phyloP scores from a whole-genome alignment of 140 eudicot species.

The Erigeron philadelphicus region DNA sequence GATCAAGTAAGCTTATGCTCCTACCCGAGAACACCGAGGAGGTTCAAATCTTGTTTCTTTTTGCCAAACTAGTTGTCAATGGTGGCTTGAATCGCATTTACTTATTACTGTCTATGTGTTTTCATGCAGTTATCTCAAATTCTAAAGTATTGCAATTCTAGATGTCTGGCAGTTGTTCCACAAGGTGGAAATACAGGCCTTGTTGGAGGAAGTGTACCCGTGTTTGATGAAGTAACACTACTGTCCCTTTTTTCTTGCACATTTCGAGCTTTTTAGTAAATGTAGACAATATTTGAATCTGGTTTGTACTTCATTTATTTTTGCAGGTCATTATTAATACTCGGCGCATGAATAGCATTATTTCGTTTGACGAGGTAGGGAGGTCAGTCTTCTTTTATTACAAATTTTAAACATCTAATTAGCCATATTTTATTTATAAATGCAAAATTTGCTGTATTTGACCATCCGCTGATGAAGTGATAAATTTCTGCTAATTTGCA shows the following conservation, averaged over 20 bases:
- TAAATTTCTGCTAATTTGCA: constrained; percentile 24
- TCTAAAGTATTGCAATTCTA: constrained; percentile 82
- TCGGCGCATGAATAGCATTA: constrained; percentile 61
- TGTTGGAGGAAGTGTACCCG: constrained; percentile 99
- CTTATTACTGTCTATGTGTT: constrained; percentile 2
- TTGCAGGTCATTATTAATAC: constrained; percentile 71
- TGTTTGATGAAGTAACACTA: constrained; percentile 72
- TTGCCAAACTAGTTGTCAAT: constrained; percentile 8
- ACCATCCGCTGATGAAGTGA: not conserved
- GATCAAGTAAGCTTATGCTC: constrained; percentile 85
- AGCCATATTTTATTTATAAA: not conserved
- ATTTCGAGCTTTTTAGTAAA: no score
- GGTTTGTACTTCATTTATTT: not conserved
- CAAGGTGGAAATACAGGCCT: constrained; percentile 99
- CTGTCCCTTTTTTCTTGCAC: no score
- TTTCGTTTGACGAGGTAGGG: constrained; percentile 92
- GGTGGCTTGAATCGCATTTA: constrained; percentile 11
- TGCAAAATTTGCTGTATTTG: not conserved
- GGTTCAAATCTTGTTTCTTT: constrained; percentile 42
- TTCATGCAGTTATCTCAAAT: constrained; percentile 71
- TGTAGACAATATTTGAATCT: no score
- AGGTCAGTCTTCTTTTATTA: constrained; percentile 31
- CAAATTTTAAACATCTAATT: constrained; percentile 1
- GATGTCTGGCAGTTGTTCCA: constrained; percentile 92
- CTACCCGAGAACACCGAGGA: constrained; percentile 76